Base-by-base conservation (phyloP, 2,329 filamentous ascomycete genomes). In the Trichophyton equinum region DNA sequence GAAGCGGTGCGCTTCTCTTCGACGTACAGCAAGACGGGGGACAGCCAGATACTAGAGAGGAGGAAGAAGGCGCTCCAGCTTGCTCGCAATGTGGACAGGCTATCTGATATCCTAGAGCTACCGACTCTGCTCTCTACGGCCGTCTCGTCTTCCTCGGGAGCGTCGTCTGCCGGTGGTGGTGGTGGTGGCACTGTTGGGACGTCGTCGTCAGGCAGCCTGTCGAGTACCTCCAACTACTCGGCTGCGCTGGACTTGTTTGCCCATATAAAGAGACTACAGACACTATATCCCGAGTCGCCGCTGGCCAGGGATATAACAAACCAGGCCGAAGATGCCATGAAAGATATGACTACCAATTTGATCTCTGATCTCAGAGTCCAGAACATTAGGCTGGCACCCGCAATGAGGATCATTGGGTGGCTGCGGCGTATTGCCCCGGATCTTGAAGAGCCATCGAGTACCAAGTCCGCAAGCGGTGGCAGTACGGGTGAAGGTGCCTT, bases 391-490 rank as follows among this genome's bases (percentile, higher is more conserved):
- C 81, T 99, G 3, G 91, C 94, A 25, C 87, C 87, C 11, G 91
- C 91, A 0, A 88, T 99, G 76, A 84, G 95, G 59, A 96, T 90
- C 1, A 85, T 96, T 57, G 89, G 91, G 62, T 96, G 91, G 88
- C 79, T 99, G 51, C 85, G 92, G 49, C 83, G 94, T 36, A 86
- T 96, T 3, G 83, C 92, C 0, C 90, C 91, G 0, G 91, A 96
- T 63, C 76, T 96, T 20, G 85, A 87, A 64, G 74, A 75, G 13
- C 65, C 71, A 4, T 68, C 68, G 22, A 65, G 66, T 18, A 68
- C 70, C 57, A 51, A 51, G 2, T 30, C 46, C 13, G 20, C 46
- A 13, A 27, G 46, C 25, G 67, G 68, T n/a, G 61, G 68, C 0
- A 7, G 44, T 42, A 57, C 38, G 42, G 68, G 68, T n/a, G 82